Evolutionary conservation across 345 rosid species (phyloP), one percentile per base, ranked within the genome.

Genomic region (Gossypium sturtianum): DNA sequence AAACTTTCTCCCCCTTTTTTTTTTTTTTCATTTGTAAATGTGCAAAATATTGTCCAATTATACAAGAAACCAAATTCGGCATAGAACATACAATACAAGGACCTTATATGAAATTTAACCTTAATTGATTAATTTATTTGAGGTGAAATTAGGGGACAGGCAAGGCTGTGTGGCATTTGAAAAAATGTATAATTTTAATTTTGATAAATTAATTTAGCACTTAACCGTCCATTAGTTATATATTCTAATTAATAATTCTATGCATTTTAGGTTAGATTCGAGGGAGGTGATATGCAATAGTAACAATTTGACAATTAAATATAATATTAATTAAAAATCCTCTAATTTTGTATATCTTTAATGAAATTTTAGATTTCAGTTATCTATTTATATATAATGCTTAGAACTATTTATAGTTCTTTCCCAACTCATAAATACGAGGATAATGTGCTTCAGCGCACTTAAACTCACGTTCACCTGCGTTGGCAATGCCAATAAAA

Each of bases 381-480:
- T 23, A 23, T 23, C 25, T 2, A 0, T 23, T 25, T 25, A 2
- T 2, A 25, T 25, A 25, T 2, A 29, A 29, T 29, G 4, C 0
- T 0, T 29, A 29, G 3, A 29, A 29, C 0, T 3, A 29, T 29
- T 0, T 29, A 29, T 29, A 29, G 5, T 3, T 1, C 0, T 0
- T 34, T 0, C 0, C 1, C 1, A 34, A 34, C 7, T 5, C 1
- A 5, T 34, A 34, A 34, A 34, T 34, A 34, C 0, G 7, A 34
- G 0, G 7, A 34, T 34, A 34, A 34, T 34, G 7, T 0, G 0
- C 0, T 34, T 5, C 0, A 34, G 1, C 1, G 7, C 1, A 34
- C 7, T 34, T 34, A 0, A 34, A 34, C 1, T 1, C 1, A 5
- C 7, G 41, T 1, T 0, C 1, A 0, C 38, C 1, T 29, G 6